Evolutionary conservation across 129 eudicot species (phyloP).

Genomic region (Ambrosia artemisiifolia): DNA sequence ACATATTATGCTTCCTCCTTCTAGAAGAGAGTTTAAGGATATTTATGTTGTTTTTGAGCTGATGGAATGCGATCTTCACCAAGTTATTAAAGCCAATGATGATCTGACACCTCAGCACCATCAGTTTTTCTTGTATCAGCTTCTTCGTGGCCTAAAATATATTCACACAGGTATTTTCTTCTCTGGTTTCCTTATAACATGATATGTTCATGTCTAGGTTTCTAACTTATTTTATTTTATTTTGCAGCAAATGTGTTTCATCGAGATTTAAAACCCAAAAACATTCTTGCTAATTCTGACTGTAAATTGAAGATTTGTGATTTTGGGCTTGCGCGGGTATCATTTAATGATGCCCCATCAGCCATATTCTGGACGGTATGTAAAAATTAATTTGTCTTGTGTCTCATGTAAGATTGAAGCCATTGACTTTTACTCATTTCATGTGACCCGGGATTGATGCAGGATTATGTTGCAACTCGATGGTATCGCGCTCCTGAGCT

Average conservation of each 20-base stretch:
- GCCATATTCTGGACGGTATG: conserved; percentile 75
- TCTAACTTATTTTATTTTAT: not conserved
- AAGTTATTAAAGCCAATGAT: conserved; percentile 75
- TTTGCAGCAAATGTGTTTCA: conserved; percentile 69
- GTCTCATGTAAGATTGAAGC: not conserved
- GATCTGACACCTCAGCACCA: conserved; percentile 77
- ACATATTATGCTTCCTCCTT: conserved; percentile 89
- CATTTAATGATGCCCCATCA: conserved; percentile 70
- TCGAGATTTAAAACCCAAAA: conserved; percentile 72
- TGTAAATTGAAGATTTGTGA: conserved; percentile 74
- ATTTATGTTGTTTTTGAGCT: conserved; percentile 69
- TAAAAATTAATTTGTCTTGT: not conserved
- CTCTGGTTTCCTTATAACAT: not conserved
- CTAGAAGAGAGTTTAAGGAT: conserved; percentile 73
- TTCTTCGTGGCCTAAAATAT: conserved; percentile 75
- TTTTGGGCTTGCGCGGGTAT: conserved; percentile 75
- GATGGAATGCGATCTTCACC: conserved; percentile 87
- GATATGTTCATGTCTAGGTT: not conserved
- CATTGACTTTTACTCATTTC: conserved; percentile 10
- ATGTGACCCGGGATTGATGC: conserved; percentile 13
- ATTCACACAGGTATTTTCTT: conserved; percentile 58
- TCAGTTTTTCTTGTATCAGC: conserved; percentile 80
- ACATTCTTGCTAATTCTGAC: conserved; percentile 69
- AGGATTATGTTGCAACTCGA: conserved; percentile 90
- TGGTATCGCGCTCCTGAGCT: conserved; percentile 97